Percentiles rank a stretch among this genome's conserved stretches.
Evolutionary conservation across 345 rosid genomes (phyloP).

Genomic region (Salix caprea): DNA sequence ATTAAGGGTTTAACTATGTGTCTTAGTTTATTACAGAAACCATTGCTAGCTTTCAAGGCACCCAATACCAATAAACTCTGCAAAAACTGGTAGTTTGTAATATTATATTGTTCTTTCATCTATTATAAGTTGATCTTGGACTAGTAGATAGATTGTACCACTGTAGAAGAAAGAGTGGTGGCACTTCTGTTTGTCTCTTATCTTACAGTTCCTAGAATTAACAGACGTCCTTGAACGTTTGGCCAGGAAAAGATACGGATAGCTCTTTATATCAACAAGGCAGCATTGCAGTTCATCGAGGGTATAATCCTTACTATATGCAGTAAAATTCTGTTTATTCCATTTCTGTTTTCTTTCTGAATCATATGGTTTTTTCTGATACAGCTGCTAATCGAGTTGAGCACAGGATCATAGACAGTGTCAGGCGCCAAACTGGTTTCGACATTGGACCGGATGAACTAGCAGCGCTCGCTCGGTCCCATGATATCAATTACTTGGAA

Average conservation of each 20-base stretch:
- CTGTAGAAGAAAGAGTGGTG: not conserved
- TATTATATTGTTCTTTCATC: not conserved
- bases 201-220: not conserved
- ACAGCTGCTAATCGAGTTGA: conserved; percentile 39
- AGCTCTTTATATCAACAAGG: conserved; percentile 53
- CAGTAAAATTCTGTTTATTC: not conserved
- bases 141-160: not conserved
- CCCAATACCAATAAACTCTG: not conserved
- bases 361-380: not conserved
- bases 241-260: conserved; percentile 48
- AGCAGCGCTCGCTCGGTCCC: conserved; percentile 30
- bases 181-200: not conserved
- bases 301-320: conserved; percentile 19
- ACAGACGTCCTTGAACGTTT: conserved; percentile 2
- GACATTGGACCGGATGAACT: conserved; percentile 39
- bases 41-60: not conserved
- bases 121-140: not conserved
- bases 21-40: not conserved
- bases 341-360: not conserved
- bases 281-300: conserved; percentile 48
- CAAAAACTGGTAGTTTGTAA: not conserved
- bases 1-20: not conserved
- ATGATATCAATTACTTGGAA: conserved; percentile 26
- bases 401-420: conserved; percentile 31
- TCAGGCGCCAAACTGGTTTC: conserved; percentile 33